These are phyloP conservation scores for Claviceps quebecensis DNA, from an alignment of 2,329 filamentous ascomycete genomes.

Conservation along the genomic window DNA sequence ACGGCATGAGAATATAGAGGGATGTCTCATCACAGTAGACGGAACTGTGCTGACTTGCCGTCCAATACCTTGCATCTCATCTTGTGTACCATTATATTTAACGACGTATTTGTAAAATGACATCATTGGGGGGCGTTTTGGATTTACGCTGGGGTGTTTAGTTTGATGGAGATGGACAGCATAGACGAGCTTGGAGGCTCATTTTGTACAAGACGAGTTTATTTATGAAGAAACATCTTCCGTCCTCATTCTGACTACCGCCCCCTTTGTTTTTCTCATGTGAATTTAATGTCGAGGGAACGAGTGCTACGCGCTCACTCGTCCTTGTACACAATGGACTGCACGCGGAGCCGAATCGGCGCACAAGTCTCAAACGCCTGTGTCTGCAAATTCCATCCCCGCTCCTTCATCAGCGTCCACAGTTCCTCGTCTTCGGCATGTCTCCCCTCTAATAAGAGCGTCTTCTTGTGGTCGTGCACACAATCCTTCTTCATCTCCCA, in stretches of 20 bases:
- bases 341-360: slow-evolving; percentile 18
- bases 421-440: slow-evolving; percentile 10
- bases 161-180: too few relatives aligned
- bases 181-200: not conserved
- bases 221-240: not conserved
- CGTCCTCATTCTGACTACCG: too few relatives aligned
- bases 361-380: slow-evolving; percentile 24
- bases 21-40: not conserved
- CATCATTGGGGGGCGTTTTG: too few relatives aligned
- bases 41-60: too few relatives aligned
- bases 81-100: too few relatives aligned
- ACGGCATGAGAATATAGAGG: not conserved
- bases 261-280: too few relatives aligned
- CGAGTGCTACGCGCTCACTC: slow-evolving; percentile 7
- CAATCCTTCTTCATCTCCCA: slow-evolving; percentile 16
- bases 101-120: too few relatives aligned
- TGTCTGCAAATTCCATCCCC: slow-evolving; percentile 22
- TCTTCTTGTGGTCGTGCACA: slow-evolving; percentile 9
- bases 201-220: not conserved
- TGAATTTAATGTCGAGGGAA: too few relatives aligned
- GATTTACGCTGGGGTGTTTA: too few relatives aligned
- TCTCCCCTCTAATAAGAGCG: slow-evolving; percentile 5
- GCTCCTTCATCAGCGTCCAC: slow-evolving; percentile 14
- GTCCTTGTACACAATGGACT: slow-evolving; percentile 13
- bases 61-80: too few relatives aligned